Evolutionary conservation across 1,284 basidiomycete species (phyloP), one percentile per base, ranked within the genome.

Genomic region (Abortiporus biennis): DNA sequence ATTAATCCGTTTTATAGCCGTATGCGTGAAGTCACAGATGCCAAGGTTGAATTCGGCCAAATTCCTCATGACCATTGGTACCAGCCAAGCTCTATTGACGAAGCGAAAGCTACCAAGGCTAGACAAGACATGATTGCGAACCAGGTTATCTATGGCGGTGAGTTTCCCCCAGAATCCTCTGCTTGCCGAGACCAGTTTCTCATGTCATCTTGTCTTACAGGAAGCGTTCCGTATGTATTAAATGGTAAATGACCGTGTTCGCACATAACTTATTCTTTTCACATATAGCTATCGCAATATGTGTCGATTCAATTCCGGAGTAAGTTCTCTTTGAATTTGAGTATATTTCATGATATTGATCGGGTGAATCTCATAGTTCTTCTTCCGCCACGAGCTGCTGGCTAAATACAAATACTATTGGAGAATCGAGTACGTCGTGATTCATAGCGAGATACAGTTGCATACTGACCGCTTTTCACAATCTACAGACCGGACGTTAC

Each of bases 291-390:
- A 91, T 56, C 80, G 86, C 39, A 89, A 91, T 50, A 90, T 95
- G 92, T 96, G 93, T 59, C 81, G 95, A 16, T 97, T 85, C 69
- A 92, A 96, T 63, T 92, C 89, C 42, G 92, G 92, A 25, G 91
- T 92, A 65, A 61, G 79, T 66, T n/a, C 29, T 36, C 24, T 19
- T 15, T 34, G 27, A n/a, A 29, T 9, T 29, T n/a, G 27, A n/a
- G 8, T 8, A 9, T 29, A n/a, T 29, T 8, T n/a, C 9, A 29
- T 17, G 24, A 29, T 9, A 12, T 23, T 9, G 34, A 5, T 33
- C 34, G 20, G 41, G 42, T 38, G 46, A 32, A 42, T 38, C 20
- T 47, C 11, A 25, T 43, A 91, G 86, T 91, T 87, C 72, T 93
- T 93, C 72, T 94, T 77, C 66, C 73, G 74, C 45, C 90, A 94